These are phyloP conservation scores for Cetradonia linearis DNA, from an alignment of 495 filamentous ascomycete species.

Conservation along the genomic window DNA sequence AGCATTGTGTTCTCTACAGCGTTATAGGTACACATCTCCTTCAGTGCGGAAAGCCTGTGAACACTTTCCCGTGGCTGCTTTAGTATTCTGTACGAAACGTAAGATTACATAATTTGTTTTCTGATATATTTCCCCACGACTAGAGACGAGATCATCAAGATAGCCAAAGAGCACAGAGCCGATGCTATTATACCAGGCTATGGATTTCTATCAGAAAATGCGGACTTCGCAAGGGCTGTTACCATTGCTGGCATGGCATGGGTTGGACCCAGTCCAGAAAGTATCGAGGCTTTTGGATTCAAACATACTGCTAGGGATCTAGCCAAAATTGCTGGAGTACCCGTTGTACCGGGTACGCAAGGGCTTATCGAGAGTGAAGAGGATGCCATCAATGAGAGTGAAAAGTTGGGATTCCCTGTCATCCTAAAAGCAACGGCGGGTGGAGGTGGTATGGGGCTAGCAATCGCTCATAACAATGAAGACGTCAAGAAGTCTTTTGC, in stretches of 20 bases:
- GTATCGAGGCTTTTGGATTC: constrained; percentile 46
- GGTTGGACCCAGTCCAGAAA: constrained; percentile 43
- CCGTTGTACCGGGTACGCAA: constrained; percentile 43
- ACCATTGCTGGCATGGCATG: constrained; percentile 42
- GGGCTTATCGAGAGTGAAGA: constrained; percentile 39
- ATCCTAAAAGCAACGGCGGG: constrained; percentile 51
- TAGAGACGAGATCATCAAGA: constrained; percentile 39
- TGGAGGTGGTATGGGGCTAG: constrained; percentile 49
- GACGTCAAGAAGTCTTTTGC: constrained; percentile 34
- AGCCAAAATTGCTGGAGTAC: constrained; percentile 41
- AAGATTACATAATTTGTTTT: not conserved
- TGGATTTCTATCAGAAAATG: constrained; percentile 51
- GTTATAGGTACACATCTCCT: no score
- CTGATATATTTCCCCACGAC: constrained; percentile 5
- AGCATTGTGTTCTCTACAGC: no score
- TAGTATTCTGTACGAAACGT: not conserved
- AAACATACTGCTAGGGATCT: constrained; percentile 47
- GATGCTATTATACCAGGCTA: constrained; percentile 48
- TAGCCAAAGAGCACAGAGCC: constrained; percentile 34
- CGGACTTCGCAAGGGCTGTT: constrained; percentile 42
- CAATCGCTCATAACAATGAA: constrained; percentile 30
- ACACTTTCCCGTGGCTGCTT: no score
- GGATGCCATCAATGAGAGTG: constrained; percentile 35
- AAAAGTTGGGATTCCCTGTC: constrained; percentile 43
- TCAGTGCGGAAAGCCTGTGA: no score